Evolutionary conservation across 305 asterid genomes (phyloP).

Genomic region (Fraxinus velutina): DNA sequence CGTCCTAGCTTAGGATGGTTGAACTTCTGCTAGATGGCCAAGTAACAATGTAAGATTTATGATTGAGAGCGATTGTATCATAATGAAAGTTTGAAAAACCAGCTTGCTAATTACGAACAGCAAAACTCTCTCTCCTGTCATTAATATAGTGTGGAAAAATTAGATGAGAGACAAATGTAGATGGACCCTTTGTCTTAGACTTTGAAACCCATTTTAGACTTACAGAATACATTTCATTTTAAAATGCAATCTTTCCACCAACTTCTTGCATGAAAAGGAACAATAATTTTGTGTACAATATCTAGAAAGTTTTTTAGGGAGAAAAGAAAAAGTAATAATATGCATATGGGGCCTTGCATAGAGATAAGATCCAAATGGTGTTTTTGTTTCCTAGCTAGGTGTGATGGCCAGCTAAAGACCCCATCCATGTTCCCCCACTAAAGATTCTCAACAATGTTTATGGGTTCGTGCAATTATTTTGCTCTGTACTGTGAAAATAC

Average conservation of each 20-base stretch:
- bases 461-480: conserved; percentile 24
- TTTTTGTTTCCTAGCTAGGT: conserved; percentile 20
- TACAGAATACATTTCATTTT: neutral
- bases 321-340: conserved; percentile 9
- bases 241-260: conserved; percentile 7
- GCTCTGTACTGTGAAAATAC: conserved; percentile 15
- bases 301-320: neutral
- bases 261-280: neutral
- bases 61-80: neutral
- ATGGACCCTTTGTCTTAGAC: neutral
- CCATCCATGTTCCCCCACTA: conserved; percentile 15
- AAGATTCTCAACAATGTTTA: conserved; percentile 20
- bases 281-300: conserved; percentile 7
- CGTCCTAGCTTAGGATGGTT: neutral
- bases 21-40: neutral
- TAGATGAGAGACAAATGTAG: neutral
- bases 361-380: conserved; percentile 23
- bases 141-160: neutral
- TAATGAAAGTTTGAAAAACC: neutral
- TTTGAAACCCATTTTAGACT: neutral
- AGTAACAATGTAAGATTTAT: neutral
- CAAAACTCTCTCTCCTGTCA: neutral
- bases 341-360: conserved; percentile 21
- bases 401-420: conserved; percentile 27
- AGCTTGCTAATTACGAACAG: neutral